Conservation (phyloP, 306 rosid genomes). For the Pterocarpus santalinus region DNA sequence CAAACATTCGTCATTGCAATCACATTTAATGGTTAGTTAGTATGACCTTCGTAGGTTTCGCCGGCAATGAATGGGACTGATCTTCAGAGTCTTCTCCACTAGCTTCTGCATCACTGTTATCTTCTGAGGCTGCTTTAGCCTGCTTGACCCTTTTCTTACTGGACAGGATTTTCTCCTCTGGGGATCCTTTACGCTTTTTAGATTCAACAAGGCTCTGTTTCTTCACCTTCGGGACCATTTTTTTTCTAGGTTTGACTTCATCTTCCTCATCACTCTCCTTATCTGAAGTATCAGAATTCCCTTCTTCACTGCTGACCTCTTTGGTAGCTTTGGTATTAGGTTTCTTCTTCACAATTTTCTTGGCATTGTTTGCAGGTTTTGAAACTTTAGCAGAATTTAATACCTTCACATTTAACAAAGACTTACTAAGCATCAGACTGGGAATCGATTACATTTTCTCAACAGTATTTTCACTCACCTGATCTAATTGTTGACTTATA, state of each 20-base stretch:
- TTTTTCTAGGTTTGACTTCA: constrained; percentile 72
- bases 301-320: constrained; percentile 59
- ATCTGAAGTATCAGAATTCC: constrained; percentile 63
- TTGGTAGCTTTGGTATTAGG: constrained; percentile 62
- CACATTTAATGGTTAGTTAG: constrained; percentile 2
- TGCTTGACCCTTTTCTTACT: constrained; percentile 74
- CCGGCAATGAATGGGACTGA: constrained; percentile 69
- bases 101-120: constrained; percentile 62
- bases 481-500: constrained; percentile 77
- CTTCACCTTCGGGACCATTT: constrained; percentile 63
- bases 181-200: constrained; percentile 67
- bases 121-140: constrained; percentile 56
- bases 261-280: constrained; percentile 62
- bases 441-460: constrained; percentile 16
- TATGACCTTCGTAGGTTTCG: constrained; percentile 75
- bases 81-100: constrained; percentile 75
- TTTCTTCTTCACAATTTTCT: constrained; percentile 64
- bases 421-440: constrained; percentile 17
- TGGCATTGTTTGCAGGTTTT: constrained; percentile 55
- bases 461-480: constrained; percentile 58
- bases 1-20: constrained; percentile 25
- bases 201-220: constrained; percentile 52
- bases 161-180: constrained; percentile 59
- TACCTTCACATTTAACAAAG: constrained; percentile 57
- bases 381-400: constrained; percentile 58